These are phyloP conservation scores for Polysphondylium violaceum DNA, from an alignment of 78 protist genomes.

Conservation along the genomic window DNA sequence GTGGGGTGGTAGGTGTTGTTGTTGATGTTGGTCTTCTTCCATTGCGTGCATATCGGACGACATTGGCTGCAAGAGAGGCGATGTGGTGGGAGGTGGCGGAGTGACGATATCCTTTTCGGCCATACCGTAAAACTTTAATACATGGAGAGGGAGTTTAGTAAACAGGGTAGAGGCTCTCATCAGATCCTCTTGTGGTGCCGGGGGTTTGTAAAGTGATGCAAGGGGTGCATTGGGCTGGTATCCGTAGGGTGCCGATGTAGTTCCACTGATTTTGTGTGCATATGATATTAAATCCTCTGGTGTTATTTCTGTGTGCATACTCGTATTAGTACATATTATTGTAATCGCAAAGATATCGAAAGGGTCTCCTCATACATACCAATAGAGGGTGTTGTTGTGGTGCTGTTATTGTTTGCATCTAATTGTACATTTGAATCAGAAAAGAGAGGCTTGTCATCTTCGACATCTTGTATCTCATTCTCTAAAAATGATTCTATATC, in stretches of 20 bases:
- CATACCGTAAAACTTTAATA: slow-evolving; percentile 54
- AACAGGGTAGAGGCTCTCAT: slow-evolving; percentile 65
- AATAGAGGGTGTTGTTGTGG: background rate
- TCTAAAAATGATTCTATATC: slow-evolving; percentile 42
- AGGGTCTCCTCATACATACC: too few species aligned
- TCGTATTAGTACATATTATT: background rate
- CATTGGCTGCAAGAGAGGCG: background rate
- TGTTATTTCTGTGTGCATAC: background rate
- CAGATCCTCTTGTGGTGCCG: slow-evolving; percentile 79
- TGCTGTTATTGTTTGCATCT: background rate
- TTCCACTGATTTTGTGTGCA: slow-evolving; percentile 79
- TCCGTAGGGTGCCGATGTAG: slow-evolving; percentile 66
- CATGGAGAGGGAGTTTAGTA: slow-evolving; percentile 23
- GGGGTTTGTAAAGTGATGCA: slow-evolving; percentile 52
- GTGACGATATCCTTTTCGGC: slow-evolving; percentile 30
- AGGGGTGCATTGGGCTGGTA: slow-evolving; percentile 54
- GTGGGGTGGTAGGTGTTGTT: background rate
- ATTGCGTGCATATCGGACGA: background rate
- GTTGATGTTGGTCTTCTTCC: background rate
- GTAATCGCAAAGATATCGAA: too few species aligned
- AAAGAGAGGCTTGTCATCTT: background rate
- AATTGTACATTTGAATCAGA: background rate
- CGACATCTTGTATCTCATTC: slow-evolving; percentile 37
- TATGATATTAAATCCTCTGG: slow-evolving; percentile 69
- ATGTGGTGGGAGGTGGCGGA: slow-evolving; percentile 11